Percentiles rank a stretch among this genome's conserved stretches.
Evolutionary conservation across 306 rosid genomes (phyloP).

Genomic region (Lablab purpureus): DNA sequence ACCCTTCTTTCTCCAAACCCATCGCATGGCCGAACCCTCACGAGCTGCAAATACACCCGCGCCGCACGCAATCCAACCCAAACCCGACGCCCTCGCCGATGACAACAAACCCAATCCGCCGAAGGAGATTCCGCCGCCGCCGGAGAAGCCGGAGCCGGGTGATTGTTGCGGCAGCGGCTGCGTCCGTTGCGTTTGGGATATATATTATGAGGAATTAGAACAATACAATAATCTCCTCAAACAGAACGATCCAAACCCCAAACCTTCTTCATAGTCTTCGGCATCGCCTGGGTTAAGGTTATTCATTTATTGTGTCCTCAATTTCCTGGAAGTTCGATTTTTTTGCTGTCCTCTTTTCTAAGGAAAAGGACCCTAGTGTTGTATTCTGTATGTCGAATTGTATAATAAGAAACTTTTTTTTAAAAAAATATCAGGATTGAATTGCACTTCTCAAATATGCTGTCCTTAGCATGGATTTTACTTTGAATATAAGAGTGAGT

Average conservation of each 20-base stretch:
- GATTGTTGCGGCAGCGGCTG: constrained; percentile 98
- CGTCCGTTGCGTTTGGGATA: constrained; percentile 93
- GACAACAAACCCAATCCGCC: neutral
- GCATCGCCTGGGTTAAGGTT: neutral
- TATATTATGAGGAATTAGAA: constrained; percentile 89
- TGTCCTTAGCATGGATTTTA: neutral
- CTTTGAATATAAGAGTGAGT: neutral
- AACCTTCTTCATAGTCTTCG: constrained; percentile 44
- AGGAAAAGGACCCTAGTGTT: neutral
- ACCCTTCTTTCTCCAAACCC: constrained; percentile 38
- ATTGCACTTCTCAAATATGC: neutral
- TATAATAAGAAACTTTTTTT: neutral
- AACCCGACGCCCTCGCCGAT: constrained; percentile 8
- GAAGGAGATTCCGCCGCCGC: constrained; percentile 63
- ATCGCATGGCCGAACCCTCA: constrained; percentile 46
- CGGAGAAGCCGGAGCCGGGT: constrained; percentile 85
- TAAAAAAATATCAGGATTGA: neutral
- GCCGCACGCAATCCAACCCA: constrained; percentile 46
- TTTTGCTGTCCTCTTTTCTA: neutral
- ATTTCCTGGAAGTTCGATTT: neutral
- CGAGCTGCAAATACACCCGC: constrained; percentile 14
- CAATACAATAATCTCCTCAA: constrained; percentile 66
- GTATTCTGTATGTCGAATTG: neutral
- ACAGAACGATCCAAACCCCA: constrained; percentile 29
- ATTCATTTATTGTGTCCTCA: neutral